Base-by-base conservation (phyloP, 139 green algal genomes). In the Astrephomene gubernaculifera region DNA sequence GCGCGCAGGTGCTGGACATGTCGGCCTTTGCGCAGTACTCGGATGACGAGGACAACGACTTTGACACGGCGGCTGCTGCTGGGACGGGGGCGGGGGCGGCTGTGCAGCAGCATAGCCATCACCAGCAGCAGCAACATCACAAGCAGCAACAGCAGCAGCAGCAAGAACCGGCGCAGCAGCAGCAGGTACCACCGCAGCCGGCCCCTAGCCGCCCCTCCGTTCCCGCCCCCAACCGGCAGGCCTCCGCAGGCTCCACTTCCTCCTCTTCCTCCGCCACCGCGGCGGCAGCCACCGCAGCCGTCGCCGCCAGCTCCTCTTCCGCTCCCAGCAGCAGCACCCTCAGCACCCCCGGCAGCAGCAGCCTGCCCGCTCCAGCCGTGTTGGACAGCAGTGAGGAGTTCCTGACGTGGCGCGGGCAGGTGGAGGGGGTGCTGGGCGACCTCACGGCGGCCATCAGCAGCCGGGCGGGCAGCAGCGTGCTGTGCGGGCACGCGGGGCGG, bases 1-100 rank as follows among this genome's bases (percentile, higher is more conserved):
- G 83, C 7, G 83, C 83, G 36, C 83, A 88, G 83, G 83, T 88
- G 83, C 45, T 89, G 70, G 60, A 89, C 29, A 65, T 89, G 44
- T 21, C 33, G 17, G 41, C 54, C 27, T 68, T 82, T 44, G 71
- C 69, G 3, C 85, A 89, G 14, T 86, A 86, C 70, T 86, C 76
- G 24, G 85, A 89, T 43, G 78, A 71, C 71, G 74, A 84, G 19
- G 85, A 89, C 1, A 79, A 78, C 45, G 85, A 86, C 64, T 85
- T 76, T 68, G 79, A 33, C 33, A n/a, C 9, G 2, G 60, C 60
- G 60, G 10, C 60, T 29, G 10, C 60, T 2, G 60, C 60, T 12
- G 49, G 49, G 17, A 60, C 49, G 12, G 49, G 14, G 49, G 49
- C 49, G 49, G 65, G 65, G 35, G 31, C 33, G 22, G 65, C 65